These are phyloP conservation scores for Paraphaeosphaeria minitans DNA, from an alignment of 2,329 filamentous ascomycete species.

Conservation along the genomic window DNA sequence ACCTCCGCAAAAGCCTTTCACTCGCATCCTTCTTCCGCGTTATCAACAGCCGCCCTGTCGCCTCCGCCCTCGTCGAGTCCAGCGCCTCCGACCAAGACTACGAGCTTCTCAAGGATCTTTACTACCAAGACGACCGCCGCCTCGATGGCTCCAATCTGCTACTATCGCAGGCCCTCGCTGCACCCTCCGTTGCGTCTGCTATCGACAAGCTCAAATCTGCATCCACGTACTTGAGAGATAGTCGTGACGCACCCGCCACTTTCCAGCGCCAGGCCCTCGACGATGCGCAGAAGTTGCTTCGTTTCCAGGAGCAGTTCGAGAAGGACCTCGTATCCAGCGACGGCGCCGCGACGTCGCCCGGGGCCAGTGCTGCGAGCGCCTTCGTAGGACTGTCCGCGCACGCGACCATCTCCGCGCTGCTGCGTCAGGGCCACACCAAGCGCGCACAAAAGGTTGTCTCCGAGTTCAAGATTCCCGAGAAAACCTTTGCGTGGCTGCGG, in stretches of 20 bases:
- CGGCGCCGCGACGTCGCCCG: slow-evolving; percentile 49
- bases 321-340: slow-evolving; percentile 70
- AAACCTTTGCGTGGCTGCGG: slow-evolving; percentile 84
- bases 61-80: slow-evolving; percentile 87
- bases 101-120: slow-evolving; percentile 88
- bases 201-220: slow-evolving; percentile 89
- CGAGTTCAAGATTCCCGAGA: slow-evolving; percentile 93
- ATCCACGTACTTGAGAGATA: slow-evolving; percentile 80
- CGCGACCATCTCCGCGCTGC: slow-evolving; percentile 88
- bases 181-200: slow-evolving; percentile 70
- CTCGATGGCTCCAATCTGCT: slow-evolving; percentile 88
- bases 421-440: slow-evolving; percentile 79
- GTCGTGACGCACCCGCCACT: slow-evolving; percentile 72
- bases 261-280: slow-evolving; percentile 77
- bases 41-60: slow-evolving; percentile 83
- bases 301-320: slow-evolving; percentile 86
- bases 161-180: slow-evolving; percentile 78
- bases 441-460: slow-evolving; percentile 85
- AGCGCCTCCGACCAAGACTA: slow-evolving; percentile 79
- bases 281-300: slow-evolving; percentile 78
- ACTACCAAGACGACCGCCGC: slow-evolving; percentile 94
- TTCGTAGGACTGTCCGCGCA: slow-evolving; percentile 88
- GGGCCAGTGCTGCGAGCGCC: neutral
- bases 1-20: slow-evolving; percentile 87
- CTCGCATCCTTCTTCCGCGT: slow-evolving; percentile 90